Base-by-base conservation (phyloP, 1,284 basidiomycete genomes). In the Mycena citricolor region DNA sequence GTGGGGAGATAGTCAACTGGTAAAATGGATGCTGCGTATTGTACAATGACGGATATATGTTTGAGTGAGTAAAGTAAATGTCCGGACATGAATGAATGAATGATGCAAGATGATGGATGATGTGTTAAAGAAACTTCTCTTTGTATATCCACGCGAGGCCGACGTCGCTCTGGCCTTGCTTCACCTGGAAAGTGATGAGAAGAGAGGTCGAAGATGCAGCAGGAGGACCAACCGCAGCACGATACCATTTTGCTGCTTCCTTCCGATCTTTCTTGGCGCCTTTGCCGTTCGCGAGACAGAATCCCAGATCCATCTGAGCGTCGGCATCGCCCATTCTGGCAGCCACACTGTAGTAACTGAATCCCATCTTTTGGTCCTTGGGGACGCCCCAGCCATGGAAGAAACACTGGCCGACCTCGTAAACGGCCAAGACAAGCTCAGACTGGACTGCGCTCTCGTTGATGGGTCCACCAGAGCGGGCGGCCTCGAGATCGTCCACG, bases 331-430 rank as follows among this genome's bases (percentile, higher is more conserved):
- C 90, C 2, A 94, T 68, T 28, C 79, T 77, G 11, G 92, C 89
- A 8, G 90, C 90, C 23, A 90, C 79, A 42, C 75, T 74, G 62
- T 91, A 94, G 61, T 94, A 94, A 64, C 79, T 87, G 35, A 89
- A 79, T 11, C 81, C 88, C 85, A 90, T 89, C 68, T 81, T 84
- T 65, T 84, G 85, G 64, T 94, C 90, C 64, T 89, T 88, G 39
- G 71, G 65, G 12, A 90, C 81, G 5, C 91, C 91, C 89, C 91
- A 94, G 1, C 92, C 91, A 49, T 89, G 86, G 61, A 88, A 88
- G 64, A 91, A 93, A 61, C 90, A 92, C 62, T 91, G 88, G 2
- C 88, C 91, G 6, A 94, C 86, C 66, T 94, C 91, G 60, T 93
- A 91, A 33, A 94, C 87, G 2, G 90, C 89, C 21, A 94, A 71